Evolutionary conservation across 768 basidiomycete genomes (phyloP).

Genomic region (Pleurotus cornucopiae): DNA sequence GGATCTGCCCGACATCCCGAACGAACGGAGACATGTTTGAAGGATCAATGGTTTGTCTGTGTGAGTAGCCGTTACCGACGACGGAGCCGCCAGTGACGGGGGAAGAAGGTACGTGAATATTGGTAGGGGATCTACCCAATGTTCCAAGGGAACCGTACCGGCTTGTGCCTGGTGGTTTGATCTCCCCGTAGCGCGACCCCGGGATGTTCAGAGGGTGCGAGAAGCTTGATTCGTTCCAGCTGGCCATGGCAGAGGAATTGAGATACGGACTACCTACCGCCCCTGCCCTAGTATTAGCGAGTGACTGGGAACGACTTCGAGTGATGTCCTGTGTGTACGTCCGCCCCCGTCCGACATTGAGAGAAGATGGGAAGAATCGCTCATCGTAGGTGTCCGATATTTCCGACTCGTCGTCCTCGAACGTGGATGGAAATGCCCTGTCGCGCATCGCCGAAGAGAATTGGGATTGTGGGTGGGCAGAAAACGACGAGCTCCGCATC

Average conservation of each 20-base stretch:
- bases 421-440: constrained; percentile 61
- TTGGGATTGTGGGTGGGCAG: constrained; percentile 46
- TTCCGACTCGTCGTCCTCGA: constrained; percentile 80
- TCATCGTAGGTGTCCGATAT: constrained; percentile 64
- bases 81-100: constrained; percentile 33
- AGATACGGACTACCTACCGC: constrained; percentile 47
- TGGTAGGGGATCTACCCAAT: constrained; percentile 50
- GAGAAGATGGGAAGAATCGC: constrained; percentile 40
- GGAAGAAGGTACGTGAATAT: constrained; percentile 45
- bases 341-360: constrained; percentile 42
- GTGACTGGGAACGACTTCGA: constrained; percentile 73
- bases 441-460: constrained; percentile 68
- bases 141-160: constrained; percentile 63
- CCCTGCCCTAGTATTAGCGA: constrained; percentile 58
- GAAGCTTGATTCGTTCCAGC: constrained; percentile 59
- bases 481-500: constrained; percentile 68
- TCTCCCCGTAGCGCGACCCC: constrained; percentile 49
- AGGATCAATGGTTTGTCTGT: constrained; percentile 41
- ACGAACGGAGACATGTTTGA: constrained; percentile 86
- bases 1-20: constrained; percentile 76
- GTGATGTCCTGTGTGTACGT: constrained; percentile 58
- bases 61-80: constrained; percentile 42
- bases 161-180: constrained; percentile 57
- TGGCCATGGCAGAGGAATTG: constrained; percentile 38
- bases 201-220: constrained; percentile 56